Percentiles rank a stretch among this genome's conserved stretches.
Conservation (phyloP, 108 stramenopile species). For the Schizochytrium sp. region DNA sequence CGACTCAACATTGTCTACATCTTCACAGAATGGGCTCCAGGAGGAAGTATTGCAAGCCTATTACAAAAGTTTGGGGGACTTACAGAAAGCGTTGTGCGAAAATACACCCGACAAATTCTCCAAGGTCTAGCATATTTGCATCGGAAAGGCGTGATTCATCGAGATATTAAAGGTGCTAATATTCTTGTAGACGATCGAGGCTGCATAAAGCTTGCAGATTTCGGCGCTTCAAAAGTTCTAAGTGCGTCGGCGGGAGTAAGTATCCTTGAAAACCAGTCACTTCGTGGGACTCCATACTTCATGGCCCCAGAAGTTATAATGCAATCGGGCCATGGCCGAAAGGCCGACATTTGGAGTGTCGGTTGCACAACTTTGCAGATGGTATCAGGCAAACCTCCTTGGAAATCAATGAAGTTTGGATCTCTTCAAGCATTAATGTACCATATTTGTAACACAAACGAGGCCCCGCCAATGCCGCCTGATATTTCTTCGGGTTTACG, state of each 20-base stretch:
- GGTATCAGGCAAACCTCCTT: slow-evolving; percentile 65
- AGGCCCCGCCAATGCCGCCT: slow-evolving; percentile 60
- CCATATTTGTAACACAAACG: slow-evolving; percentile 54
- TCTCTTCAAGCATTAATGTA: slow-evolving; percentile 37
- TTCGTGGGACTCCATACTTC: slow-evolving; percentile 65
- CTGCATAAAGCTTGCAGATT: slow-evolving; percentile 62
- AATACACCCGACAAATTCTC: slow-evolving; percentile 69
- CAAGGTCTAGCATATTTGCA: slow-evolving; percentile 73
- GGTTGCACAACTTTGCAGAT: slow-evolving; percentile 67
- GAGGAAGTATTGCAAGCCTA: slow-evolving; percentile 58
- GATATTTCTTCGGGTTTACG: slow-evolving; percentile 5
- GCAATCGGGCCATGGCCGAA: slow-evolving; percentile 61
- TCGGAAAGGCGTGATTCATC: slow-evolving; percentile 70
- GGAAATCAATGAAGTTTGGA: slow-evolving; percentile 43
- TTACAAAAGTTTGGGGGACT: slow-evolving; percentile 59
- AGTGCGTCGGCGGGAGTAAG: not conserved
- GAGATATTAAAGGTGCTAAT: slow-evolving; percentile 64
- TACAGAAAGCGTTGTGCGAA: slow-evolving; percentile 62
- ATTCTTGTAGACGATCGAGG: slow-evolving; percentile 63
- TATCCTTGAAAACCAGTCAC: not conserved
- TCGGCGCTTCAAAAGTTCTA: slow-evolving; percentile 60
- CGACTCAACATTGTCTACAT: slow-evolving; percentile 28
- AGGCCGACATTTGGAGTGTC: slow-evolving; percentile 67
- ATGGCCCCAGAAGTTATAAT: slow-evolving; percentile 67
- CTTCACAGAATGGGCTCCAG: slow-evolving; percentile 64